These are phyloP conservation scores for Colletotrichum truncatum DNA, from an alignment of 2,329 filamentous ascomycete genomes.

Conservation along the genomic window DNA sequence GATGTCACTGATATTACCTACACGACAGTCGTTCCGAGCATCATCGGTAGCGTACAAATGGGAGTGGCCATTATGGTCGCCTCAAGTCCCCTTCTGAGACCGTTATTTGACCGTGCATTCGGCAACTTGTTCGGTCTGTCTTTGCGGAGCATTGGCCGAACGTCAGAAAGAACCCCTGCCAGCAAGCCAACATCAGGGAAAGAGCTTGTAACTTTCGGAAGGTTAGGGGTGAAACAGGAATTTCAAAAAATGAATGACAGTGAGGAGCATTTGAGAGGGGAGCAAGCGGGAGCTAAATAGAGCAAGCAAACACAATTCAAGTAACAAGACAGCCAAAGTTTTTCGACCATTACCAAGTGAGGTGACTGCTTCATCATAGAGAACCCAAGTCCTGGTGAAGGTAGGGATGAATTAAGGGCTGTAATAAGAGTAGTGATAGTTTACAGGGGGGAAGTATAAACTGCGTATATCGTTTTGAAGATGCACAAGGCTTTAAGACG, in stretches of 20 bases:
- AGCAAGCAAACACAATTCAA: background rate
- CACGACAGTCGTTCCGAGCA: constrained; percentile 21
- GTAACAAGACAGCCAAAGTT: too few relatives aligned
- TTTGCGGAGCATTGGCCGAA: background rate
- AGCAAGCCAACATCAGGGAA: background rate
- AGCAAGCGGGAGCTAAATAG: background rate
- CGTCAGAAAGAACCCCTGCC: background rate
- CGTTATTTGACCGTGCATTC: constrained; percentile 32
- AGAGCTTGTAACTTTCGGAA: background rate
- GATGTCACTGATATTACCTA: constrained; percentile 32
- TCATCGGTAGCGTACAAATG: constrained; percentile 28
- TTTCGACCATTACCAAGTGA: too few relatives aligned
- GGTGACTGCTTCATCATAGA: too few relatives aligned
- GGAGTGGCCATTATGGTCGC: constrained; percentile 33
- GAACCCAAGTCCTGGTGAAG: too few relatives aligned
- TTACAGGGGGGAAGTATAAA: too few relatives aligned
- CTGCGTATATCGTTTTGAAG: too few relatives aligned
- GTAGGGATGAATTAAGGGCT: too few relatives aligned
- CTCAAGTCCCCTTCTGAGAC: constrained; percentile 30
- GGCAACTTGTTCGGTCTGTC: constrained; percentile 6
- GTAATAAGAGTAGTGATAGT: too few relatives aligned
- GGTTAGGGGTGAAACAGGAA: background rate
- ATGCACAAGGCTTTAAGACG: too few relatives aligned
- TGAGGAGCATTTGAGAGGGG: background rate
- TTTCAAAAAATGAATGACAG: background rate